Base-by-base conservation (phyloP, 345 rosid genomes). In the Tarenaya hassleriana region DNA sequence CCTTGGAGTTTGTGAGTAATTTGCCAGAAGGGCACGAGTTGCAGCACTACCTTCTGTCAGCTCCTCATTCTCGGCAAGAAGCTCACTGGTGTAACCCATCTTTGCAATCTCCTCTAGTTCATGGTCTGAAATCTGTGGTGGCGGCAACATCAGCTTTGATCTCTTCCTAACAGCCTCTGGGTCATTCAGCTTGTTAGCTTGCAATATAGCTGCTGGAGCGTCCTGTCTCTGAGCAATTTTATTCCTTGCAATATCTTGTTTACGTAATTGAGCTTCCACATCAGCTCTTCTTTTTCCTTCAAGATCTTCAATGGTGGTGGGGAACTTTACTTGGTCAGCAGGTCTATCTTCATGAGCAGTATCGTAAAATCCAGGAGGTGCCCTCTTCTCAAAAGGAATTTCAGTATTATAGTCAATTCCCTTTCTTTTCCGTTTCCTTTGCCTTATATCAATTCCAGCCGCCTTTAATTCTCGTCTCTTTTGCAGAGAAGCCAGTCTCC, bases 401-500 rank as follows among this genome's bases (percentile, higher is more conserved):
- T 94, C 95, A 0, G 99, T 77, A 76, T 94, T 88, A 64, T 88
- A 94, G 72, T 94, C 97, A 38, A 94, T 94, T 5, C 99, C 99
- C 77, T 72, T 94, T 48, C 95, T 77, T 58, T 88, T 94, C 75
- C 94, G 80, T 71, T 74, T 88, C 65, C 84, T 77, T 0, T 82
- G 82, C 46, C 99, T 76, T 9, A 44, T 78, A 65, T 80, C 88
- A 55, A 94, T 94, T 19, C 99, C 99, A 58, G 99, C 99, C 50
- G 99, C 99, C 73, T 94, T 94, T 17, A 94, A 80, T 50, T 94
- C 95, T 66, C 97, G 81, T 61, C 95, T 85, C 68, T 94, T 94
- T 73, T 94, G 99, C 63, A 94, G 56, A 64, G 97, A 88, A 70
- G 97, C 99, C 71, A 94, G 99, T 75, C 99, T 78, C 73, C 99